Evolutionary conservation across 805 yeast genomes (phyloP).

Genomic region (Dipodascopsis uninucleata): DNA sequence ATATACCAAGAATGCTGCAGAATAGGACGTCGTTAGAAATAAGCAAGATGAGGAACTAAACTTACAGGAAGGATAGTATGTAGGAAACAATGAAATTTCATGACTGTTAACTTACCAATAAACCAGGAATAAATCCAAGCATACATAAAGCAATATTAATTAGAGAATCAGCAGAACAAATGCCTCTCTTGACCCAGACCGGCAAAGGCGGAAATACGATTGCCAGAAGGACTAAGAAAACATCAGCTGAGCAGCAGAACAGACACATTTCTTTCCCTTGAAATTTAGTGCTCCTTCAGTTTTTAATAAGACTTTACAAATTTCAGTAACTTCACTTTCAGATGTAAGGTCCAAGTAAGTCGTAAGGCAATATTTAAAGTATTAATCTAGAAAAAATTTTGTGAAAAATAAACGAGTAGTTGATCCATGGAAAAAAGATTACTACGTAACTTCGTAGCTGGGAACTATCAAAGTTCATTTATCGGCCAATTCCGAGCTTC

Average conservation of each 20-base stretch:
- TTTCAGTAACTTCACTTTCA: too few species aligned
- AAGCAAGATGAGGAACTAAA: background rate
- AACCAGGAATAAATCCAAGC: conserved; percentile 73
- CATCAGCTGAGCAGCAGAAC: conserved; percentile 42
- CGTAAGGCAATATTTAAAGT: too few species aligned
- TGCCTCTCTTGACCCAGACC: conserved; percentile 67
- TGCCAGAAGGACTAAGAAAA: conserved; percentile 64
- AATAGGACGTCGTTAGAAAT: conserved; percentile 1
- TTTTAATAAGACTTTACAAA: too few species aligned
- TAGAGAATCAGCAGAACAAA: conserved; percentile 63
- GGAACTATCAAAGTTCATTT: too few species aligned
- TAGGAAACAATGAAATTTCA: background rate
- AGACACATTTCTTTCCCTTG: too few species aligned
- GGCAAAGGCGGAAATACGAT: conserved; percentile 76
- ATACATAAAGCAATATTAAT: conserved; percentile 69
- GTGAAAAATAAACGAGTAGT: too few species aligned
- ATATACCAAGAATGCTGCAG: conserved; percentile 72
- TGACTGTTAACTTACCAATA: conserved; percentile 37
- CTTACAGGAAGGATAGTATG: background rate
- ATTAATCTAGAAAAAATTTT: too few species aligned
- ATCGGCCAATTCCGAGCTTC: too few species aligned
- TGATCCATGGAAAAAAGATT: too few species aligned
- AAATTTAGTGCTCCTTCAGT: too few species aligned
- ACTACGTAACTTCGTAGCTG: too few species aligned
- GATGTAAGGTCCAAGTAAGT: too few species aligned